phyloP scores from a whole-genome alignment of 495 filamentous ascomycete species.

The Cercophora samala region DNA sequence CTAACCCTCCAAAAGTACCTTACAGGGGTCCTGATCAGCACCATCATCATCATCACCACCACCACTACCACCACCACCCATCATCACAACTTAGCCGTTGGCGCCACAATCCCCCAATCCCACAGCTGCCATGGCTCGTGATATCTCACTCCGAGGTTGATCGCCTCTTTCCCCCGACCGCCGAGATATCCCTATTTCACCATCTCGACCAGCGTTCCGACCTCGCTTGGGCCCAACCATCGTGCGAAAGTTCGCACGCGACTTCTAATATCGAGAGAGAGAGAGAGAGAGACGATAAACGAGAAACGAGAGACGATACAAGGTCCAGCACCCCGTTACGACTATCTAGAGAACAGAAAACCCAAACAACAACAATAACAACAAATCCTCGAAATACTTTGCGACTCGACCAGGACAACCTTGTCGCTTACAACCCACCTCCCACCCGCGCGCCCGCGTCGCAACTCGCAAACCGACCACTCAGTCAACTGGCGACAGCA shows the following conservation, averaged over 20 bases:
- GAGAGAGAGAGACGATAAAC: too few species aligned
- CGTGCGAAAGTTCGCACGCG: too few species aligned
- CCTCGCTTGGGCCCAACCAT: too few species aligned
- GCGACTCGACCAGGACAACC: slow-evolving; percentile 1
- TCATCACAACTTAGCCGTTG: not conserved
- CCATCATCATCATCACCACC: not conserved
- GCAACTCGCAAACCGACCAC: too few species aligned
- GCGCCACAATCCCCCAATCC: slow-evolving; percentile 9
- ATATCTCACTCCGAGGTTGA: slow-evolving; percentile 23
- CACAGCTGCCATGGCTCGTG: slow-evolving; percentile 22
- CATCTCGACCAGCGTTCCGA: not conserved
- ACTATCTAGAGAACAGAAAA: not conserved
- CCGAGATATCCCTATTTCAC: slow-evolving; percentile 9
- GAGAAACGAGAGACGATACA: too few species aligned
- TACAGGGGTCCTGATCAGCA: not conserved
- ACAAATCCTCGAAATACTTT: too few species aligned
- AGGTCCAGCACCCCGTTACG: not conserved
- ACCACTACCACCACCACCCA: not conserved
- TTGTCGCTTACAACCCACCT: not conserved
- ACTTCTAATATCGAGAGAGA: too few species aligned
- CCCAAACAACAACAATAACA: too few species aligned
- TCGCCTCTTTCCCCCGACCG: slow-evolving; percentile 7
- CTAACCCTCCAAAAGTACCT: too few species aligned
- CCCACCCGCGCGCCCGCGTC: not conserved
- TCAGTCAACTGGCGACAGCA: too few species aligned